phyloP scores from a whole-genome alignment of 768 basidiomycete species.

The Favolaschia claudopus region DNA sequence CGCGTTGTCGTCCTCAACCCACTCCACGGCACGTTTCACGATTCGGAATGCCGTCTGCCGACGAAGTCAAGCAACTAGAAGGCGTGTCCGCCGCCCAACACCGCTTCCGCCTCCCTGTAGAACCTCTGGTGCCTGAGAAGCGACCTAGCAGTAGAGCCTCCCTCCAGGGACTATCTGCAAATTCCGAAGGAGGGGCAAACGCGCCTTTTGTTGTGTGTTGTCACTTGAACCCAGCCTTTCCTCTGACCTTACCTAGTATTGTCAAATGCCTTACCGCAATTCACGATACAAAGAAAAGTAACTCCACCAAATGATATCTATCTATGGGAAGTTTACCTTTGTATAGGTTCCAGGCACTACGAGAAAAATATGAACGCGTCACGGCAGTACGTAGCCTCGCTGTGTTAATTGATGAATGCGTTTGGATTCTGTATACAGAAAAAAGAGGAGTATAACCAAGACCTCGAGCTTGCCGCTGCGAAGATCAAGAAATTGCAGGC shows the following conservation, averaged over 20 bases:
- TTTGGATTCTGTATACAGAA: slow-evolving; percentile 34
- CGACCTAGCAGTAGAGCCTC: not conserved
- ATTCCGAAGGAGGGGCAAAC: not conserved
- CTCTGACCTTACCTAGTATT: slow-evolving; percentile 3
- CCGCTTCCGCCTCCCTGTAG: slow-evolving; percentile 23
- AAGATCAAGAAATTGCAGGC: slow-evolving; percentile 55
- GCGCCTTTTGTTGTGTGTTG: slow-evolving; percentile 11
- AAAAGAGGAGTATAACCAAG: slow-evolving; percentile 45
- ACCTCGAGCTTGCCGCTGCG: slow-evolving; percentile 47
- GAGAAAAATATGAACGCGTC: slow-evolving; percentile 55
- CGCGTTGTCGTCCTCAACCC: no score
- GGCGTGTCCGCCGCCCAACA: slow-evolving; percentile 17
- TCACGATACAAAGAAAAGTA: slow-evolving; percentile 42
- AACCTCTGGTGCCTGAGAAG: no score
- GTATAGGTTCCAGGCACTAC: slow-evolving; percentile 51
- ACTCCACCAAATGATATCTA: no score
- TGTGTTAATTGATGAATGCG: not conserved
- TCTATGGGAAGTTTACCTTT: no score
- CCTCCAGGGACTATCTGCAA: no score
- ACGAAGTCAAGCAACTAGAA: slow-evolving; percentile 13
- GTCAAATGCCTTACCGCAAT: slow-evolving; percentile 16
- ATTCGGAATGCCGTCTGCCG: slow-evolving; percentile 9
- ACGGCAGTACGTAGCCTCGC: slow-evolving; percentile 41
- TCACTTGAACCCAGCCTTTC: not conserved
- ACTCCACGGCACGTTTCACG: no score